Conservation (phyloP, 257 asterid genomes). For the Henckelia pumila region DNA sequence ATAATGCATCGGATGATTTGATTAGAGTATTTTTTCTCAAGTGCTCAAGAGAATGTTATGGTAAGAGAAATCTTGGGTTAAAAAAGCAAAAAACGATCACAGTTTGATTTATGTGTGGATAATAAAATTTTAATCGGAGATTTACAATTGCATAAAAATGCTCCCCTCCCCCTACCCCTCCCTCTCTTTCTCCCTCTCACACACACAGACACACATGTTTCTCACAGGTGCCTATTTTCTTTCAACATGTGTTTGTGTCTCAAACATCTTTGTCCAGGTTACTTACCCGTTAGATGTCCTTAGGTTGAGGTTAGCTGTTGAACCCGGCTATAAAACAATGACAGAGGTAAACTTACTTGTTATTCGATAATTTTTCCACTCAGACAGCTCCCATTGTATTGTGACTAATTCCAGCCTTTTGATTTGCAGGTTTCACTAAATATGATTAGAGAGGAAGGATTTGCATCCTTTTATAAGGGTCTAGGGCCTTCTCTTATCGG, state of each 20-base stretch:
- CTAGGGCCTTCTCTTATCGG: slow-evolving; percentile 96
- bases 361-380: neutral
- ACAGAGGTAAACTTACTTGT: slow-evolving; percentile 57
- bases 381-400: slow-evolving; percentile 11
- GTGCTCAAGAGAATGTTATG: neutral
- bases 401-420: slow-evolving; percentile 19
- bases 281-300: slow-evolving; percentile 92
- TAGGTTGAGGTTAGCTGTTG: slow-evolving; percentile 87
- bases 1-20: neutral
- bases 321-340: slow-evolving; percentile 83
- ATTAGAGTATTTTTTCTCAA: neutral
- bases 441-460: slow-evolving; percentile 93
- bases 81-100: neutral
- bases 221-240: neutral
- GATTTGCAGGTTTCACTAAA: slow-evolving; percentile 69
- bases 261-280: slow-evolving; percentile 45
- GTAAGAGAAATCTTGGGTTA: neutral
- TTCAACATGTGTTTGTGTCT: slow-evolving; percentile 21
- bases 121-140: neutral
- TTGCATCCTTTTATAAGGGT: slow-evolving; percentile 79
- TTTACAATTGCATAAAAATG: neutral
- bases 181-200: neutral
- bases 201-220: neutral
- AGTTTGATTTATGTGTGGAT: neutral
- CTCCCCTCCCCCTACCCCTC: neutral